Conservation (phyloP, 2,329 filamentous ascomycete genomes). For the Neoascochyta sp. region DNA sequence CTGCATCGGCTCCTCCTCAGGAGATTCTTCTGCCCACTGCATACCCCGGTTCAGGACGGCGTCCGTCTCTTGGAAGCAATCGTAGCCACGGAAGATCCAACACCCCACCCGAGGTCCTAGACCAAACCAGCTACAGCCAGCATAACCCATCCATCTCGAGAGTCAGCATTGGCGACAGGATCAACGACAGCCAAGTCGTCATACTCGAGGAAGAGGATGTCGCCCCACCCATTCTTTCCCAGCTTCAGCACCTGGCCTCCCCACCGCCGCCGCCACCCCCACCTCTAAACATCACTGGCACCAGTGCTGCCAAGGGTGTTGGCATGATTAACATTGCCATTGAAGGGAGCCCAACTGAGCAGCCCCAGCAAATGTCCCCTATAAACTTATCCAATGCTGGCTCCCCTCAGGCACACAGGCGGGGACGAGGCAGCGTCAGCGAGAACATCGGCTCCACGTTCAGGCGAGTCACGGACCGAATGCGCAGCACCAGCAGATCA, state of each 20-base stretch:
- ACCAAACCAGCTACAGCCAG: slow-evolving; percentile 37
- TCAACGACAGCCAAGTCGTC: slow-evolving; percentile 45
- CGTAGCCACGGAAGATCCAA: slow-evolving; percentile 43
- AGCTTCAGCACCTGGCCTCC: slow-evolving; percentile 58
- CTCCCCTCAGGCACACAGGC: slow-evolving; percentile 47
- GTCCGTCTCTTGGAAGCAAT: slow-evolving; percentile 36
- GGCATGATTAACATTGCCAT: slow-evolving; percentile 48
- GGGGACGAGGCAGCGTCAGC: slow-evolving; percentile 54
- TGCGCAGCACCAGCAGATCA: slow-evolving; percentile 56
- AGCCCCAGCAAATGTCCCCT: slow-evolving; percentile 21
- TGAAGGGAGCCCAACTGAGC: slow-evolving; percentile 36
- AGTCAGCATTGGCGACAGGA: slow-evolving; percentile 54
- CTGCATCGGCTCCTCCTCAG: slow-evolving; percentile 49
- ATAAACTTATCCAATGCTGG: slow-evolving; percentile 28
- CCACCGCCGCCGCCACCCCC: slow-evolving; percentile 53
- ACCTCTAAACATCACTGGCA: slow-evolving; percentile 20
- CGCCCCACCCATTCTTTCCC: slow-evolving; percentile 53
- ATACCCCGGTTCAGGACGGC: slow-evolving; percentile 25
- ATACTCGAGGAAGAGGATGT: slow-evolving; percentile 43
- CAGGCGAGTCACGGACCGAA: slow-evolving; percentile 52
- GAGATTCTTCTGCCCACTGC: slow-evolving; percentile 30
- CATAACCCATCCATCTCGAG: slow-evolving; percentile 42
- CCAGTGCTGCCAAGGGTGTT: slow-evolving; percentile 24
- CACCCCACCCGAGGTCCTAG: slow-evolving; percentile 40
- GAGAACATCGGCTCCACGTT: slow-evolving; percentile 54